Percentiles rank a stretch among this genome's conserved stretches.
Conservation (phyloP, 768 basidiomycete genomes). For the Aureoboletus auriporus region DNA sequence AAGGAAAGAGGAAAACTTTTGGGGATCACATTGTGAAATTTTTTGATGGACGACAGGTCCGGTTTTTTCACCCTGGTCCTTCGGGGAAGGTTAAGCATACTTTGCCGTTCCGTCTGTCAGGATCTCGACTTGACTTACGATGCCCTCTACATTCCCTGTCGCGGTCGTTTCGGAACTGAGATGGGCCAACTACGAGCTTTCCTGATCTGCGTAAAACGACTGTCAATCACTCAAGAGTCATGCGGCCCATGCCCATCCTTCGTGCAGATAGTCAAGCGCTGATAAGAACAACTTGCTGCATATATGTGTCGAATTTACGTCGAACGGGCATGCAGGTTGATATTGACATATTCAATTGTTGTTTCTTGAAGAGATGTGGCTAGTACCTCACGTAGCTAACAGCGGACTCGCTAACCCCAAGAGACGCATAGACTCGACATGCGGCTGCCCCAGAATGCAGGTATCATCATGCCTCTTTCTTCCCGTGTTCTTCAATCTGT, state of each 20-base stretch:
- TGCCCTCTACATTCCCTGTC: constrained; percentile 1
- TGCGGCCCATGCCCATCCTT: not conserved
- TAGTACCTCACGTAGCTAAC: not conserved
- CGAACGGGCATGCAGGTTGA: constrained; percentile 3
- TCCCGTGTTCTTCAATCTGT: constrained; percentile 6
- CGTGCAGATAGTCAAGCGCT: not conserved
- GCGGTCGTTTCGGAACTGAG: not conserved
- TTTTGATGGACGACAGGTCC: not conserved
- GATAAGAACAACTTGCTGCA: constrained; percentile 4
- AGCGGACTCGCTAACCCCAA: not conserved
- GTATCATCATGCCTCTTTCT: constrained; percentile 2
- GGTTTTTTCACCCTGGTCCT: too few relatives aligned
- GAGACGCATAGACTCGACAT: constrained; percentile 13
- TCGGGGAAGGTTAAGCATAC: too few relatives aligned
- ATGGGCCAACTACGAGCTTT: not conserved
- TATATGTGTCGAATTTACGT: constrained; percentile 20
- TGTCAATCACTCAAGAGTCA: constrained; percentile 7
- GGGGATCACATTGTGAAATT: not conserved
- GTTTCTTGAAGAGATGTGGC: constrained; percentile 6
- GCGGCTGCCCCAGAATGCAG: constrained; percentile 23
- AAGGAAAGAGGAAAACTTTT: constrained; percentile 13
- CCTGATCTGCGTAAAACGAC: constrained; percentile 5
- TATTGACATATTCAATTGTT: constrained; percentile 5
- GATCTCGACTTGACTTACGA: not conserved
- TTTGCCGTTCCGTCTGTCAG: not conserved